phyloP scores from a whole-genome alignment of 2,329 filamentous ascomycete species.

The Penicillium aurantiogriseum region DNA sequence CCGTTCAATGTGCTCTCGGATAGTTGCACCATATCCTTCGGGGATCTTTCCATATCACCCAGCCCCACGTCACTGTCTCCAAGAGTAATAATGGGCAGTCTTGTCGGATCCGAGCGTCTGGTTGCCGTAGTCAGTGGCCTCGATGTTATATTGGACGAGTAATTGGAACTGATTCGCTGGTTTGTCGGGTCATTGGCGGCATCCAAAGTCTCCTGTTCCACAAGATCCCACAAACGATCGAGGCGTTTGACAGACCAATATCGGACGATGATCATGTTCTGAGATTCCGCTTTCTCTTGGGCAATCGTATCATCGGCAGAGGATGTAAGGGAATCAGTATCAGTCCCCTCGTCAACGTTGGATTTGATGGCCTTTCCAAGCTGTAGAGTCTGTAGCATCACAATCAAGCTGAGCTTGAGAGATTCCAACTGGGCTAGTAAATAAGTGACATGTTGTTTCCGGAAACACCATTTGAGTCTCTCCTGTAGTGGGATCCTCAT shows the following conservation, averaged over 20 bases:
- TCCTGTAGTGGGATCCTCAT: constrained; percentile 33
- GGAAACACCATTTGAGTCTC: constrained; percentile 43
- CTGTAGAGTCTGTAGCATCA: constrained; percentile 42
- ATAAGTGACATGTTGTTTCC: constrained; percentile 43
- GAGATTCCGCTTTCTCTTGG: constrained; percentile 43
- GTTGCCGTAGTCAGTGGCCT: constrained; percentile 16
- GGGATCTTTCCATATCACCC: constrained; percentile 35
- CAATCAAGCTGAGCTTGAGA: constrained; percentile 41
- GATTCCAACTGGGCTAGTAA: constrained; percentile 43
- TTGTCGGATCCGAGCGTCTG: constrained; percentile 21
- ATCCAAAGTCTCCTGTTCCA: constrained; percentile 35
- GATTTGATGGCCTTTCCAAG: constrained; percentile 36
- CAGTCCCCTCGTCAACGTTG: constrained; percentile 18
- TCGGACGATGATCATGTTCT: constrained; percentile 46
- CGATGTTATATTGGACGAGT: constrained; percentile 15
- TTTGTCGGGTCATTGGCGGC: constrained; percentile 22
- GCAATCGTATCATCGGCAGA: constrained; percentile 33
- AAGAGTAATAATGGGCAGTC: constrained; percentile 31
- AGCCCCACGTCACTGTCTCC: constrained; percentile 36
- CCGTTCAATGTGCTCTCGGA: constrained; percentile 37
- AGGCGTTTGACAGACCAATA: constrained; percentile 43
- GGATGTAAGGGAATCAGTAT: constrained; percentile 3
- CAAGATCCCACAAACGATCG: constrained; percentile 37
- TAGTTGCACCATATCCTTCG: constrained; percentile 40
- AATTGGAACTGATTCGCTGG: constrained; percentile 19